These are phyloP conservation scores for Psilocybe tampanensis DNA, from an alignment of 768 basidiomycete genomes.

Conservation along the genomic window DNA sequence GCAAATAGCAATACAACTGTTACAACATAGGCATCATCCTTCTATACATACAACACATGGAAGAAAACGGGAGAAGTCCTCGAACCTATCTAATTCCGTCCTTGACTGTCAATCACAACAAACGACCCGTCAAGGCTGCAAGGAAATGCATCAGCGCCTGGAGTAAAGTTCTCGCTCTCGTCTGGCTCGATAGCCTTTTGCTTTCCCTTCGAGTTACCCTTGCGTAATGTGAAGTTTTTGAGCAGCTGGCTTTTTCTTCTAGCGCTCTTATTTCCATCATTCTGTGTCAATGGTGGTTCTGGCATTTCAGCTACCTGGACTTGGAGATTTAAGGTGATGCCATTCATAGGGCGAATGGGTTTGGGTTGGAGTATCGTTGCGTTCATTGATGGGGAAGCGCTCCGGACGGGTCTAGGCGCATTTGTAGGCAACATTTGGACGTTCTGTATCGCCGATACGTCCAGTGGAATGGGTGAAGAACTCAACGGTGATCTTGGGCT, in stretches of 20 bases:
- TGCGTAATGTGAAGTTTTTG: conserved; percentile 11
- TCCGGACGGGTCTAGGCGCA: neutral
- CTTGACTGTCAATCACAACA: conserved; percentile 4
- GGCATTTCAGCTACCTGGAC: conserved; percentile 18
- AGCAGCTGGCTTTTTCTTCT: conserved; percentile 16
- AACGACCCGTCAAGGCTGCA: conserved; percentile 10
- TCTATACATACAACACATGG: neutral
- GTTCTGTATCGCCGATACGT: conserved; percentile 1
- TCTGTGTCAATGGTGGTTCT: conserved; percentile 8
- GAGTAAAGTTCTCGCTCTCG: neutral
- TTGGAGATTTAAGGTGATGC: conserved; percentile 24
- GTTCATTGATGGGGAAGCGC: neutral
- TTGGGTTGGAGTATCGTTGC: conserved; percentile 23
- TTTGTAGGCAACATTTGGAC: neutral
- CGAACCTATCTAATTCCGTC: neutral
- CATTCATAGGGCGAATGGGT: conserved; percentile 23
- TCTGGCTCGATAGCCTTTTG: neutral
- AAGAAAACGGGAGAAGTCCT: neutral
- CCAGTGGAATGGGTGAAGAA: conserved; percentile 1
- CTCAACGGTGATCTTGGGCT: neutral
- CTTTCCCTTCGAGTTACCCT: conserved; percentile 7
- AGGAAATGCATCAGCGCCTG: neutral
- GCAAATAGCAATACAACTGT: neutral
- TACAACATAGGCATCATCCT: neutral
- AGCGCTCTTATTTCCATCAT: conserved; percentile 6